These are phyloP conservation scores for Magnolia officinalis DNA, from an alignment of 164 flowering plant species.

Conservation along the genomic window DNA sequence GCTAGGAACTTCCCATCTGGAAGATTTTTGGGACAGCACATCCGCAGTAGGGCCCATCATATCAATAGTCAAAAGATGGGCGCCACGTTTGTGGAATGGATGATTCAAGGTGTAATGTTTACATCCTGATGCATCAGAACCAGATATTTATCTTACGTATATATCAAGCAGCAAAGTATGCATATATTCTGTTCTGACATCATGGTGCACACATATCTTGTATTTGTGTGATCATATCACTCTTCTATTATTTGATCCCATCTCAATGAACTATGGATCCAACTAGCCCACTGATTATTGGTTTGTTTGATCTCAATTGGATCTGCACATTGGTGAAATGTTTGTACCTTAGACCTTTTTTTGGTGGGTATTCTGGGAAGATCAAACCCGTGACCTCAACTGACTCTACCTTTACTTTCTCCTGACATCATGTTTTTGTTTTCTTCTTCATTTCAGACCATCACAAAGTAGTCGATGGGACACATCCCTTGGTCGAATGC, in stretches of 20 bases:
- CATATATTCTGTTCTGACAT: no score
- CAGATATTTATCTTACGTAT: no score
- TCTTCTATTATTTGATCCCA: no score
- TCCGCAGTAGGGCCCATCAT: not conserved
- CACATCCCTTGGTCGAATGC: slow-evolving; percentile 56
- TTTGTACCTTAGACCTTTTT: not conserved
- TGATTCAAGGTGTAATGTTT: not conserved
- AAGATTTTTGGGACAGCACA: not conserved
- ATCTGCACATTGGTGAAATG: not conserved
- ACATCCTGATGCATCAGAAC: not conserved
- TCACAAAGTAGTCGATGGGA: slow-evolving; percentile 70
- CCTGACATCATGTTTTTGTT: slow-evolving; percentile 1
- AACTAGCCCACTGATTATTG: not conserved
- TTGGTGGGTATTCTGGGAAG: not conserved
- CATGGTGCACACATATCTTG: no score
- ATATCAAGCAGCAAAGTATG: no score
- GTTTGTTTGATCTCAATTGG: not conserved
- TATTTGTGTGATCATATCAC: no score
- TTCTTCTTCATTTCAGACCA: slow-evolving; percentile 19
- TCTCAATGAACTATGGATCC: not conserved
- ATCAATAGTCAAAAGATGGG: not conserved
- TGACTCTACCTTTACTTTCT: not conserved
- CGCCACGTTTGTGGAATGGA: not conserved
- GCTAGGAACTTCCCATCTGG: not conserved
- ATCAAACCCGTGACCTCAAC: not conserved